phyloP scores from a whole-genome alignment of 2,329 filamentous ascomycete genomes.

The Parascedosporium putredinis region DNA sequence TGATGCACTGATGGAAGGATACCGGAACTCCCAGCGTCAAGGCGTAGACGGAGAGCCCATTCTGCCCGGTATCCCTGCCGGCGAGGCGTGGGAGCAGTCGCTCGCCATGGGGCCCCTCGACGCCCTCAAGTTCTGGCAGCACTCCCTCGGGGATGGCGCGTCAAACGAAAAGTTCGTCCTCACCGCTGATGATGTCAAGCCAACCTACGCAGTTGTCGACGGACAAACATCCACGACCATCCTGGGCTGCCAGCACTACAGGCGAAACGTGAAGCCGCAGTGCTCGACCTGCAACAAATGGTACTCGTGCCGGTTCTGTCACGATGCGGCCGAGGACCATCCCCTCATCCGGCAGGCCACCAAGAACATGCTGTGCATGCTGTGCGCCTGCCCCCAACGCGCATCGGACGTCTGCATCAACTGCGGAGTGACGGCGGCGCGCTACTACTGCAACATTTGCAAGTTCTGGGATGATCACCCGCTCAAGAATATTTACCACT shows the following conservation, averaged over 20 bases:
- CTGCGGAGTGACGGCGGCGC: constrained; percentile 68
- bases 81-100: constrained; percentile 26
- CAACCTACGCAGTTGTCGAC: constrained; percentile 50
- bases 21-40: constrained; percentile 25
- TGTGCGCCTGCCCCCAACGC: constrained; percentile 75
- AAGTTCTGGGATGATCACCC: constrained; percentile 95
- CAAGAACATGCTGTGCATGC: constrained; percentile 95
- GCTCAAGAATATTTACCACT: constrained; percentile 90
- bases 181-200: constrained; percentile 50
- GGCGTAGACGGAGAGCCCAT: constrained; percentile 12
- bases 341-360: constrained; percentile 71
- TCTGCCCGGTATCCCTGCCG: constrained; percentile 12
- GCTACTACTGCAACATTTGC: constrained; percentile 89
- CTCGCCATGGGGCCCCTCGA: constrained; percentile 36
- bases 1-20: constrained; percentile 57
- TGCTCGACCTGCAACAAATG: constrained; percentile 82
- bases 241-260: constrained; percentile 85
- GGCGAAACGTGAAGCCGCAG: constrained; percentile 90
- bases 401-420: constrained; percentile 67
- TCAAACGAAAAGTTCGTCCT: constrained; percentile 36
- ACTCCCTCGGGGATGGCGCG: constrained; percentile 26
- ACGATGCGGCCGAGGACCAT: constrained; percentile 75
- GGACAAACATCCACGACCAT: constrained; percentile 24
- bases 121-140: constrained; percentile 50
- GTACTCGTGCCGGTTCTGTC: constrained; percentile 93